Evolutionary conservation across 352 stramenopile species (phyloP).

Genomic region (Phytophthora meadii): DNA sequence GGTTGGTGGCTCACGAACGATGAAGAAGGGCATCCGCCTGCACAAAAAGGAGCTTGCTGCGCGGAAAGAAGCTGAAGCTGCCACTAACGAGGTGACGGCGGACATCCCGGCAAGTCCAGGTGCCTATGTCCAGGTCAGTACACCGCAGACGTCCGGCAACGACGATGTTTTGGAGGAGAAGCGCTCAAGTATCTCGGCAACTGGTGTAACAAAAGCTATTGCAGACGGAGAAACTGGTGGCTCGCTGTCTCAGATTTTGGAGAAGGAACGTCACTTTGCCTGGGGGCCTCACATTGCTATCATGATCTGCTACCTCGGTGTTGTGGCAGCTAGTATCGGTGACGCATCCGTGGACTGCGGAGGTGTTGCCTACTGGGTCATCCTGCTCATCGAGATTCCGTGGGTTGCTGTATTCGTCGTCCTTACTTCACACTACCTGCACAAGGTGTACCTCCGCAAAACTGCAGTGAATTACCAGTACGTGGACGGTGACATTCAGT

Average conservation of each 20-base stretch:
- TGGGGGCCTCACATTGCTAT: slow-evolving; percentile 44
- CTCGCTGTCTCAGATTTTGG: slow-evolving; percentile 18
- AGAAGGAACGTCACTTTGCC: slow-evolving; percentile 36
- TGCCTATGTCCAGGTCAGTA: slow-evolving; percentile 6
- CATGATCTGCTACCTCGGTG: slow-evolving; percentile 46
- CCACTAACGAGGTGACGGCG: neutral
- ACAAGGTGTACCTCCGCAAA: slow-evolving; percentile 45
- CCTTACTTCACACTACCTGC: slow-evolving; percentile 28
- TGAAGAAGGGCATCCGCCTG: slow-evolving; percentile 13
- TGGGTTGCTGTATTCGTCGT: slow-evolving; percentile 56
- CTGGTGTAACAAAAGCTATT: neutral
- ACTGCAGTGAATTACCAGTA: slow-evolving; percentile 40
- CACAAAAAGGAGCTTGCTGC: slow-evolving; percentile 39
- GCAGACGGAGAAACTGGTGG: neutral
- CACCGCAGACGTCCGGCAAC: neutral
- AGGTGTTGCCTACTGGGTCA: slow-evolving; percentile 51
- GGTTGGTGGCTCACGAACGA: slow-evolving; percentile 32
- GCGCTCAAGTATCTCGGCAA: neutral
- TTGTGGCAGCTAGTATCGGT: slow-evolving; percentile 35
- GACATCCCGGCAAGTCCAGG: slow-evolving; percentile 7
- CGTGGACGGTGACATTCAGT: slow-evolving; percentile 45
- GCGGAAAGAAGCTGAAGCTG: slow-evolving; percentile 20
- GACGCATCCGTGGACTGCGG: slow-evolving; percentile 39
- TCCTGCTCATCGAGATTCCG: slow-evolving; percentile 54
- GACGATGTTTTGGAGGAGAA: slow-evolving; percentile 8